Evolutionary conservation across 179 eudicot genomes (phyloP), one percentile per base, ranked within the genome.

Genomic region (Vitellaria paradoxa): DNA sequence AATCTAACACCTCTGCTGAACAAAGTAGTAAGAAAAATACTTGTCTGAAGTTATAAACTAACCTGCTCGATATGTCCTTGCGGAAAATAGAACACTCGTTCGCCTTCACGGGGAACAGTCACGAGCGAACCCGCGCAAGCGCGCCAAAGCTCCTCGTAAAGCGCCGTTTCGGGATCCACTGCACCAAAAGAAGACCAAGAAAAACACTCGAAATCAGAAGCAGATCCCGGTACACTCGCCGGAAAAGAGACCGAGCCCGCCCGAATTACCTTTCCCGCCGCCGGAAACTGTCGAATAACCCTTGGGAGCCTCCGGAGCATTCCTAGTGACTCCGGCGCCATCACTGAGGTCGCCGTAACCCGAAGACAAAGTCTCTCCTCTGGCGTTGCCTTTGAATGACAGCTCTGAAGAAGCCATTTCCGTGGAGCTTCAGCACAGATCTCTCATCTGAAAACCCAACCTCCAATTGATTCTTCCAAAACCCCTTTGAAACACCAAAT

Each of bases 91-190:
- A 56, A 56, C 60, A 56, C 98, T 46, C 87, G 91, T 73, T 96
- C 97, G 17, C 79, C 47, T 18, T 78, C 69, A 26, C 92, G 87
- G 64, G 99, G 98, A 70, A 94, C 93, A 15, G 89, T 94, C 65
- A 94, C 99, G 23, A 96, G 86, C 67, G 99, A 98, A 62, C 99
- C 99, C 11, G 98, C 99, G 83, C 99, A 96, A 50, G 96, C 93
- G 77, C 83, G 89, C 99, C 99, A 96, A 52, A 96, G 87, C 90
- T 92, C 99, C 74, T 78, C 86, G 77, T 90, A 96, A 74, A 96
- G 81, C 84, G 97, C 97, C 49, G 74, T 72, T 65, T 86, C 96
- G 75, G 92, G 86, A 88, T 89, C 90, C 74, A 81, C 96, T 91
- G 85, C 82, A 82, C 74, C 56, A 21, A 77, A 50, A 12, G 73